Percentiles rank a stretch among this genome's conserved stretches.
phyloP scores from a whole-genome alignment of 2,329 filamentous ascomycete species.

The Pestalotiopsis sp. region DNA sequence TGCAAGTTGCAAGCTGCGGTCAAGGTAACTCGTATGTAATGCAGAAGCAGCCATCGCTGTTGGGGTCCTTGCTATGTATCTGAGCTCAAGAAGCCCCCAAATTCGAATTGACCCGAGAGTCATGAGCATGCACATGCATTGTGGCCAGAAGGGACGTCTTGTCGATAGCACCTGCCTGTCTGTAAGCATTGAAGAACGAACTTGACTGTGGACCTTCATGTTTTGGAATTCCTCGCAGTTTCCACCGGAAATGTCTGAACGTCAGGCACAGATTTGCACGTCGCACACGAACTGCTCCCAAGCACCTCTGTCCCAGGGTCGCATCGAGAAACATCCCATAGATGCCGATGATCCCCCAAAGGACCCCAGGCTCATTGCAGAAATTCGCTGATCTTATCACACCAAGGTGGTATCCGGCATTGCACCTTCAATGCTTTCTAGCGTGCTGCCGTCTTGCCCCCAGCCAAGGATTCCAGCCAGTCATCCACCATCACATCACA shows the following conservation, averaged over 20 bases:
- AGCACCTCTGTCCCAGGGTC: neutral
- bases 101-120: too few species aligned
- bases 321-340: neutral
- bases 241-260: too few species aligned
- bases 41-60: too few species aligned
- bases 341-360: neutral
- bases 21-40: too few species aligned
- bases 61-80: too few species aligned
- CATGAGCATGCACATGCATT: too few species aligned
- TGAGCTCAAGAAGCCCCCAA: too few species aligned
- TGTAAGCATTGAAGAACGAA: too few species aligned
- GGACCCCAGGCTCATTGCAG: neutral
- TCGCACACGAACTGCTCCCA: neutral
- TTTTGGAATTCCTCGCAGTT: neutral
- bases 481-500: constrained; percentile 3
- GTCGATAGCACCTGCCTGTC: too few species aligned
- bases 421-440: neutral
- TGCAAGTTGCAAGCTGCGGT: neutral
- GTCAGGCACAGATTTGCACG: too few species aligned
- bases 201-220: neutral
- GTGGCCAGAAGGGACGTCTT: too few species aligned
- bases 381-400: neutral
- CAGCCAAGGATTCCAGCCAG: neutral
- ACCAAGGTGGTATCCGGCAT: constrained; percentile 1
- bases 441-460: neutral